Percentiles rank a stretch among this genome's conserved stretches.
These are phyloP conservation scores for Auricularia sp. DNA, from an alignment of 768 basidiomycete species.

Conservation along the genomic window DNA sequence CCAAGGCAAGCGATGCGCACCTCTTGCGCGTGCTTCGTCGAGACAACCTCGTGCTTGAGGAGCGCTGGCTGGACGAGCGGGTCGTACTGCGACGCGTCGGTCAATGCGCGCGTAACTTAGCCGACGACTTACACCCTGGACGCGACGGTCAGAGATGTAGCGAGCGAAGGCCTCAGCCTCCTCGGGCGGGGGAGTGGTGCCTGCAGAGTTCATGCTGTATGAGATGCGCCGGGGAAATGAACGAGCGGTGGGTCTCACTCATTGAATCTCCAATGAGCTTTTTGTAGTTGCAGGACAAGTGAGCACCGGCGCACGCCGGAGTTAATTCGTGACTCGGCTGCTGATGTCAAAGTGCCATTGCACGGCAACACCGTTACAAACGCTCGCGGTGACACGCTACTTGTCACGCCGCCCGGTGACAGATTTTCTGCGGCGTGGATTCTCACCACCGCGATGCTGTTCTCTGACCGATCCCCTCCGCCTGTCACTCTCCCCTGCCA, in stretches of 20 bases:
- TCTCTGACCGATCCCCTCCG: too few species aligned
- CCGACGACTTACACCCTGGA: slow-evolving; percentile 54
- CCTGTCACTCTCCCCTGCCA: too few species aligned
- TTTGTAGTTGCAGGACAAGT: too few species aligned
- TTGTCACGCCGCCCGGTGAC: too few species aligned
- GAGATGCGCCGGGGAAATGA: not conserved
- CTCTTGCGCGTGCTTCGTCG: slow-evolving; percentile 50
- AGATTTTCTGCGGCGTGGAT: too few species aligned
- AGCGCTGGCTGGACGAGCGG: slow-evolving; percentile 92
- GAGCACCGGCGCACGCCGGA: too few species aligned
- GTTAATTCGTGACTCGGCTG: too few species aligned
- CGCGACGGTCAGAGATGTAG: slow-evolving; percentile 74
- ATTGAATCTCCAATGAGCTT: not conserved
- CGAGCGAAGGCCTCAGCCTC: slow-evolving; percentile 54
- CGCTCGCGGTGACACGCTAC: too few species aligned
- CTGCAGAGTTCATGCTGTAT: not conserved
- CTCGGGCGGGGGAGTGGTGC: slow-evolving; percentile 19
- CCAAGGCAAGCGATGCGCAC: not conserved
- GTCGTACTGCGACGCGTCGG: slow-evolving; percentile 55
- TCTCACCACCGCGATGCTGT: too few species aligned
- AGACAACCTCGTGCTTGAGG: slow-evolving; percentile 76
- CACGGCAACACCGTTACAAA: too few species aligned
- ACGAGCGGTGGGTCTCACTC: not conserved
- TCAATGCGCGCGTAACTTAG: not conserved
- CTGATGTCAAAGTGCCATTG: too few species aligned